These are phyloP conservation scores for Cylindrotheca fusiformis DNA, from an alignment of 108 stramenopile genomes.

Conservation along the genomic window DNA sequence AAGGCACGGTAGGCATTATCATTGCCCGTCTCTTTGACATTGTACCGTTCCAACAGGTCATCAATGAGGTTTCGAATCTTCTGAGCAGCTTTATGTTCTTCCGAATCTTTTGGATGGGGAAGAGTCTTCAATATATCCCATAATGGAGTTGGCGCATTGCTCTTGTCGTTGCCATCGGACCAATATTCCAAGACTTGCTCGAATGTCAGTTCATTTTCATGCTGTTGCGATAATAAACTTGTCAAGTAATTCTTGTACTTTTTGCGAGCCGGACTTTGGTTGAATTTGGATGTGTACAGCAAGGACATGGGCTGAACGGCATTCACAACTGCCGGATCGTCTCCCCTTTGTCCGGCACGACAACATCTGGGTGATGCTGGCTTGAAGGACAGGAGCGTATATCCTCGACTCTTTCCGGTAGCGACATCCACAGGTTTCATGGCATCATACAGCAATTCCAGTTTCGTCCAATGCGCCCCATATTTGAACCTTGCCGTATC, in stretches of 20 bases:
- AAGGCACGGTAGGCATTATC: constrained; percentile 16
- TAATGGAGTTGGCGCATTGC: constrained; percentile 25
- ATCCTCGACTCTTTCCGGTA: constrained; percentile 83
- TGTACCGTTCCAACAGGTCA: not conserved
- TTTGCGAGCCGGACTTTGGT: constrained; percentile 42
- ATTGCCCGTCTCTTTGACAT: constrained; percentile 14
- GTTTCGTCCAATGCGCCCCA: constrained; percentile 87
- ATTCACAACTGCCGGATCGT: not conserved
- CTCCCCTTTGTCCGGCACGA: not conserved
- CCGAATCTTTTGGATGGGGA: constrained; percentile 30
- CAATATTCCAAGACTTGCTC: constrained; percentile 53
- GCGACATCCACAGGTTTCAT: constrained; percentile 70
- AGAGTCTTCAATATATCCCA: constrained; percentile 69
- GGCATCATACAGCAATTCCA: constrained; percentile 48
- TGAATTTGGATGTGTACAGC: constrained; percentile 58
- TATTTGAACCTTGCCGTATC: constrained; percentile 93
- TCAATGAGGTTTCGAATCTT: constrained; percentile 1
- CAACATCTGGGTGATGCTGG: not conserved
- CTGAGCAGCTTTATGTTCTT: constrained; percentile 11
- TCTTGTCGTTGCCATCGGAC: constrained; percentile 28
- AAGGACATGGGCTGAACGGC: constrained; percentile 51
- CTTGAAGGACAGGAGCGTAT: constrained; percentile 51
- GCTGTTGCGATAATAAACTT: too few species aligned
- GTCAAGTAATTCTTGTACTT: constrained; percentile 42
- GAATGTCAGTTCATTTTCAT: constrained; percentile 29